phyloP scores from a whole-genome alignment of 345 rosid species.

The Adansonia digitata region DNA sequence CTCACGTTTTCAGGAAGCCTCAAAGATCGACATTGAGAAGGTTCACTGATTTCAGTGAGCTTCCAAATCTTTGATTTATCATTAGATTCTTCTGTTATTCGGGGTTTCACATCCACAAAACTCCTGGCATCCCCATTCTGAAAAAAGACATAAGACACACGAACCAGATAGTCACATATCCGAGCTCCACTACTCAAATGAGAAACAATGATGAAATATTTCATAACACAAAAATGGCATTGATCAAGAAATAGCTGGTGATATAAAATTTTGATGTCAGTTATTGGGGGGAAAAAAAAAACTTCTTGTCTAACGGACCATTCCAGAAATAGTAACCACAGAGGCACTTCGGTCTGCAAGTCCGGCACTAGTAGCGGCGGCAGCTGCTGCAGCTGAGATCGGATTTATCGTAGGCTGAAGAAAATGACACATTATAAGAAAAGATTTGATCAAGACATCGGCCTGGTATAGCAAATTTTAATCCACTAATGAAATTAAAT shows the following conservation, averaged over 20 bases:
- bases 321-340: slow-evolving; percentile 61
- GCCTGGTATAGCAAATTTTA: not conserved
- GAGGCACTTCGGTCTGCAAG: slow-evolving; percentile 66
- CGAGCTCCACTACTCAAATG: not conserved
- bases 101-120: slow-evolving; percentile 84
- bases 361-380: slow-evolving; percentile 67
- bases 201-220: slow-evolving; percentile 1
- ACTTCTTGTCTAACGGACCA: slow-evolving; percentile 45
- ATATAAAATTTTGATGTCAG: not conserved
- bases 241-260: not conserved
- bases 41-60: slow-evolving; percentile 83
- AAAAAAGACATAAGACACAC: not conserved
- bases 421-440: slow-evolving; percentile 8
- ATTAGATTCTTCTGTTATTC: slow-evolving; percentile 74
- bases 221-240: not conserved
- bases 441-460: not conserved
- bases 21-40: slow-evolving; percentile 85
- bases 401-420: slow-evolving; percentile 71
- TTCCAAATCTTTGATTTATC: slow-evolving; percentile 97
- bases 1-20: slow-evolving; percentile 86
- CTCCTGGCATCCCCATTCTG: slow-evolving; percentile 92
- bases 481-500: slow-evolving; percentile 8
- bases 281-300: not conserved
- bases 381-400: slow-evolving; percentile 40
- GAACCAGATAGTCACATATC: not conserved